Evolutionary conservation across 257 asterid species (phyloP).

Genomic region (Lithospermum erythrorhizon): DNA sequence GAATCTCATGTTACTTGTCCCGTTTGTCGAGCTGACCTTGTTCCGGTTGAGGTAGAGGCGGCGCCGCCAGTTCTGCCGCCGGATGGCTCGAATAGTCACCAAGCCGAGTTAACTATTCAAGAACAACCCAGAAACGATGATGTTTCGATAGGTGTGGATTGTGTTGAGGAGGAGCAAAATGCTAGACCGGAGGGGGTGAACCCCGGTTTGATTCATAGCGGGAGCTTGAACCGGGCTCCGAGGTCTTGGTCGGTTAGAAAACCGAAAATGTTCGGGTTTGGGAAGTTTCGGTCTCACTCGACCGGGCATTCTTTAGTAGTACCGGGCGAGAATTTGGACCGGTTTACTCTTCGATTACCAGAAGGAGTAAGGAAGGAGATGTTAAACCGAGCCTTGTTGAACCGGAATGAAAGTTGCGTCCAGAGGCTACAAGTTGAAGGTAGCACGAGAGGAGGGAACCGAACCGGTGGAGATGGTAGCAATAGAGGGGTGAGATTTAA

Average conservation of each 20-base stretch:
- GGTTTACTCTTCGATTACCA: slow-evolving; percentile 66
- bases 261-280: slow-evolving; percentile 16
- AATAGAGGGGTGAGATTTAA: slow-evolving; percentile 28
- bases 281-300: slow-evolving; percentile 71
- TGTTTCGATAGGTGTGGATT: slow-evolving; percentile 30
- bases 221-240: slow-evolving; percentile 30
- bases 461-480: slow-evolving; percentile 45
- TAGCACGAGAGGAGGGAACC: slow-evolving; percentile 36
- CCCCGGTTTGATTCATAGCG: slow-evolving; percentile 7
- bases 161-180: slow-evolving; percentile 6
- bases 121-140: slow-evolving; percentile 19
- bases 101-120: background rate
- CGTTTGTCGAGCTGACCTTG: slow-evolving; percentile 70
- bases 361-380: slow-evolving; percentile 54
- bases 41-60: slow-evolving; percentile 22
- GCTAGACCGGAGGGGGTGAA: slow-evolving; percentile 12
- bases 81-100: background rate
- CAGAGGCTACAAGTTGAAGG: slow-evolving; percentile 24
- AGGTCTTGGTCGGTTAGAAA: slow-evolving; percentile 35
- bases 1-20: slow-evolving; percentile 82
- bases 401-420: slow-evolving; percentile 39
- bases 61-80: slow-evolving; percentile 14
- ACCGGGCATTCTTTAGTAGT: slow-evolving; percentile 79
- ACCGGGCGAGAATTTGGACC: slow-evolving; percentile 58
- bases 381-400: slow-evolving; percentile 50